A percentile compares a stretch with the other conserved stretches of the same genome.
Evolutionary conservation across 2,329 filamentous ascomycete genomes (phyloP).

Genomic region (Fusarium nanum): DNA sequence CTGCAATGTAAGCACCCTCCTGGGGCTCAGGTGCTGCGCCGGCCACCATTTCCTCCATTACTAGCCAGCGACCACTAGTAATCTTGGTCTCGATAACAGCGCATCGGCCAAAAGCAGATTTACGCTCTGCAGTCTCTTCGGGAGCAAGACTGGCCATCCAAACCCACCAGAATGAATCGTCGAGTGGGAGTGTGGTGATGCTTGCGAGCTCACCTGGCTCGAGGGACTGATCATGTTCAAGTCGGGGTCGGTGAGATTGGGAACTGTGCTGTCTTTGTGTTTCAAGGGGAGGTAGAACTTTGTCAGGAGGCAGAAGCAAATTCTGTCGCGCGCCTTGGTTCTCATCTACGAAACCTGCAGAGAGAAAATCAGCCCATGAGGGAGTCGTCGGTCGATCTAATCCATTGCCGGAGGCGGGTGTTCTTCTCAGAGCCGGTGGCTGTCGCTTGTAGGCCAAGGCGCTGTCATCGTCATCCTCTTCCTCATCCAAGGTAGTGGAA

Average conservation of each 20-base stretch:
- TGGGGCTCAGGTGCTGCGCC: slow-evolving; percentile 88
- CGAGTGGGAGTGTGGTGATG: slow-evolving; percentile 85
- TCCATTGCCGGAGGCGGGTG: slow-evolving; percentile 75
- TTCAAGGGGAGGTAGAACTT: slow-evolving; percentile 87
- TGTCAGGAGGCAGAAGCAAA: slow-evolving; percentile 88
- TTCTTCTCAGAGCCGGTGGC: slow-evolving; percentile 67
- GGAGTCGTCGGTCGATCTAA: slow-evolving; percentile 89
- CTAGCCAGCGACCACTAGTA: slow-evolving; percentile 83
- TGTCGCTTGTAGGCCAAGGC: slow-evolving; percentile 55
- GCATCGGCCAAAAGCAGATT: slow-evolving; percentile 93
- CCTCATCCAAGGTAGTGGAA: slow-evolving; percentile 77
- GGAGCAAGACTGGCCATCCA: slow-evolving; percentile 97
- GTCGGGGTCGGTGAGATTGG: slow-evolving; percentile 80
- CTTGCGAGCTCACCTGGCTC: slow-evolving; percentile 96
- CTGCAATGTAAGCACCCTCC: slow-evolving; percentile 88
- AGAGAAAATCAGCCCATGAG: slow-evolving; percentile 98
- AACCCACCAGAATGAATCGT: slow-evolving; percentile 99
- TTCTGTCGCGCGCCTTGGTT: slow-evolving; percentile 69
- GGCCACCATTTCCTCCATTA: slow-evolving; percentile 96
- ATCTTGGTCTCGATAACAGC: slow-evolving; percentile 92
- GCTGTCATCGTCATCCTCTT: slow-evolving; percentile 72
- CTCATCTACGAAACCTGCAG: slow-evolving; percentile 88
- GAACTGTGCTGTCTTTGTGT: slow-evolving; percentile 82
- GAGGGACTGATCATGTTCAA: slow-evolving; percentile 75
- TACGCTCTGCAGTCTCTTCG: slow-evolving; percentile 86